These are phyloP conservation scores for Tetraselmis striata DNA, from an alignment of 139 green algal species.

Conservation along the genomic window DNA sequence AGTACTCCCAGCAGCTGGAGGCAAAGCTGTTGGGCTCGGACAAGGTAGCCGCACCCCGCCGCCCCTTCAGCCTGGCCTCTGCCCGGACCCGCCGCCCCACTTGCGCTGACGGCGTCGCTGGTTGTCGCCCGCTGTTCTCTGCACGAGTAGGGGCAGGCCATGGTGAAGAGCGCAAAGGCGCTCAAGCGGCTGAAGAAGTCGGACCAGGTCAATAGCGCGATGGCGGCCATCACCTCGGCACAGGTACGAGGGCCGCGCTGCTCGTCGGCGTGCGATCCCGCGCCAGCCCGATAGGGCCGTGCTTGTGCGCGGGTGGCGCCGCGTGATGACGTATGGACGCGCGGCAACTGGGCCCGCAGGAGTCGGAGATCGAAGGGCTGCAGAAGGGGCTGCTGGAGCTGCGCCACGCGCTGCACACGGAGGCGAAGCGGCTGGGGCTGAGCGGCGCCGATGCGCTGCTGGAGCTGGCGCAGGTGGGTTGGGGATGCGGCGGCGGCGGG, in stretches of 20 bases:
- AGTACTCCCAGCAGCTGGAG: not conserved
- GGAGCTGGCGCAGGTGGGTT: not conserved
- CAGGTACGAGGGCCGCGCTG: no score
- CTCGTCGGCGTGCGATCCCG: no score
- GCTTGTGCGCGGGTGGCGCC: no score
- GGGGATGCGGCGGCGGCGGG: no score
- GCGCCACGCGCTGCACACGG: not conserved
- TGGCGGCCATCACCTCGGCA: not conserved
- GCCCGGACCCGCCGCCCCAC: no score
- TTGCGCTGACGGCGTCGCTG: no score
- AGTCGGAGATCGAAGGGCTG: not conserved
- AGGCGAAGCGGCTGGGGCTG: not conserved
- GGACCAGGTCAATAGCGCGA: not conserved
- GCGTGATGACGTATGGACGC: no score
- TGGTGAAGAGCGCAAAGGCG: not conserved
- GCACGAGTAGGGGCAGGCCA: not conserved
- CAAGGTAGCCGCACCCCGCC: no score
- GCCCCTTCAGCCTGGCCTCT: no score
- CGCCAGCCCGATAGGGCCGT: no score
- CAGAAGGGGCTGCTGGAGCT: not conserved
- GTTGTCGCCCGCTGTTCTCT: no score
- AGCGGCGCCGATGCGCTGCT: not conserved
- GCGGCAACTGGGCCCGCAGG: no score
- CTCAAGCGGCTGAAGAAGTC: not conserved
- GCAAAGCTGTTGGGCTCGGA: not conserved